Evolutionary conservation across 768 basidiomycete species (phyloP).

Genomic region (Termitomyces sp.): DNA sequence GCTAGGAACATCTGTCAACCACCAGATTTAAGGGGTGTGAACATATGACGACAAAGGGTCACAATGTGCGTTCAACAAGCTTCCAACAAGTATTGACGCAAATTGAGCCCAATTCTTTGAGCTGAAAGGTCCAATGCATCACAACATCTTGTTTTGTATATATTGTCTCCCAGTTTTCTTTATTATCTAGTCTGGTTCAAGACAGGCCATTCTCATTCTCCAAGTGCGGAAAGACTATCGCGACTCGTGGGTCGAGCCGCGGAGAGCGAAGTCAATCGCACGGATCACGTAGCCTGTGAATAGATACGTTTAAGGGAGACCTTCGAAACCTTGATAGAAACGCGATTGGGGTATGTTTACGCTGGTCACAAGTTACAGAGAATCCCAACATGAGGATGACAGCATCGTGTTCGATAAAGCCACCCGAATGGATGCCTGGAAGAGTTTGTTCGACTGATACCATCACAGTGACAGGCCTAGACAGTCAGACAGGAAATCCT

Average conservation of each 20-base stretch:
- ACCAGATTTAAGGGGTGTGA: neutral
- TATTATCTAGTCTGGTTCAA: neutral
- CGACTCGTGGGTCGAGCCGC: neutral
- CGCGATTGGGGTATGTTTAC: neutral
- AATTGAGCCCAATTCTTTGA: neutral
- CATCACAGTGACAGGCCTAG: neutral
- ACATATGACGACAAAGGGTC: neutral
- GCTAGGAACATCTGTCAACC: neutral
- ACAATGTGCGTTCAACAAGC: neutral
- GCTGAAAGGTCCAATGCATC: neutral
- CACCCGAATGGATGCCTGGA: neutral
- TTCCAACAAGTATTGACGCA: neutral
- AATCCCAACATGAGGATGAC: slow-evolving; percentile 1
- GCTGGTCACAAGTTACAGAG: neutral
- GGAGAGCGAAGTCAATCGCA: neutral
- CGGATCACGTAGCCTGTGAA: neutral
- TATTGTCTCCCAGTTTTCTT: neutral
- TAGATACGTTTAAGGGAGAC: neutral
- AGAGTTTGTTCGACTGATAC: neutral
- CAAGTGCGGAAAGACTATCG: neutral
- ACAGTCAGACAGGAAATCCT: neutral
- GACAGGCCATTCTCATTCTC: too few species aligned
- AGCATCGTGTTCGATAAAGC: neutral
- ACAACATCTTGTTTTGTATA: neutral
- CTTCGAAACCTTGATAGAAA: neutral